Evolutionary conservation across 345 rosid genomes (phyloP), one percentile per base, ranked within the genome.

Genomic region (Populus ilicifolia): DNA sequence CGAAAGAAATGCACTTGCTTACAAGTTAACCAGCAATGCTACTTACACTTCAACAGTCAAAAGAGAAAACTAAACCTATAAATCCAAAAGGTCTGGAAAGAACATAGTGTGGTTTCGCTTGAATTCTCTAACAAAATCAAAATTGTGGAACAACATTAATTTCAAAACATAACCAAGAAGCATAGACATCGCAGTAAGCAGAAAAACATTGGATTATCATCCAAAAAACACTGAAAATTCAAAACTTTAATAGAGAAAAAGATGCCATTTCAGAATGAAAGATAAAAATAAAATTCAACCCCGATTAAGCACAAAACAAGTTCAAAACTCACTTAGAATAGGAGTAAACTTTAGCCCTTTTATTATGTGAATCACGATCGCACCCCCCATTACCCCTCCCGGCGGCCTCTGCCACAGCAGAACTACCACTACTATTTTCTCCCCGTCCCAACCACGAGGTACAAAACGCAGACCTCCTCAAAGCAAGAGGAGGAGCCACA

Each of bases 341-440:
- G 69, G 87, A 72, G 74, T 86, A 80, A 48, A 94, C 89, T 87
- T 81, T 96, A n/a, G 98, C 98, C 76, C 99, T 90, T 80, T 96
- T 96, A 84, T 92, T 69, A 52, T 82, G 79, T 30, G 54, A 33
- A 44, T 78, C 84, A 72, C 88, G 84, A 81, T 84, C 85, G 29
- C 83, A 77, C 68, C 73, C 86, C 78, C 79, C 86, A 4, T n/a
- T 74, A 73, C 52, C 77, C 69, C 16, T 82, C 70, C 18, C 83
- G 38, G 67, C 66, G 74, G 69, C 83, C 30, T 67, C 74, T 0
- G 81, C 66, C 4, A 83, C 75, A 17, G 86, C 81, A 75, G 30
- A 27, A n/a, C 65, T n/a, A 33, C 44, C 35, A 35, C 88, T 85
- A 77, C 94, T 82, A 74, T 92, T 80, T 86, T 93, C 97, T 39